Conservation (phyloP, 495 filamentous ascomycete species). For the Amorphotheca resinae region DNA sequence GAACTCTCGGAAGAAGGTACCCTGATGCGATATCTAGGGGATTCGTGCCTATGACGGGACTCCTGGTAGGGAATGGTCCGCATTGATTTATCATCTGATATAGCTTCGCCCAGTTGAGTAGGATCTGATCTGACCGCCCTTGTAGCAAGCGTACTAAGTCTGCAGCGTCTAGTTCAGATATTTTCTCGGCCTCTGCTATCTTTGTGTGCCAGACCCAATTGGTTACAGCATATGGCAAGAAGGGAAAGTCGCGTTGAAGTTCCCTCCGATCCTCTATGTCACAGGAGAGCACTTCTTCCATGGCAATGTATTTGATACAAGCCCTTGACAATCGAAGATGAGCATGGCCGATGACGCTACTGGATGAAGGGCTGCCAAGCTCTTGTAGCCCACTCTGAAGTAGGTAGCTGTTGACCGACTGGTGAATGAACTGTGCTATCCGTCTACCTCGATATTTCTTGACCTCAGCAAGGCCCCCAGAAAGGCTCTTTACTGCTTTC, state of each 20-base stretch:
- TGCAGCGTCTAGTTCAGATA: neutral
- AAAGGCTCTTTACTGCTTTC: slow-evolving; percentile 18
- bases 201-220: neutral
- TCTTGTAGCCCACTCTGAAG: neutral
- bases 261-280: too few relatives aligned
- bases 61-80: neutral
- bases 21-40: neutral
- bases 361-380: neutral
- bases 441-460: neutral
- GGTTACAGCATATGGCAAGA: neutral
- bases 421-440: slow-evolving; percentile 29
- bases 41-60: neutral
- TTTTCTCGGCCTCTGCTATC: neutral
- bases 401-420: slow-evolving; percentile 30
- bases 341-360: slow-evolving; percentile 4
- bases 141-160: neutral
- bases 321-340: slow-evolving; percentile 6
- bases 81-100: neutral
- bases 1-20: neutral
- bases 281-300: slow-evolving; percentile 4
- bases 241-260: neutral
- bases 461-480: slow-evolving; percentile 24
- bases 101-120: neutral
- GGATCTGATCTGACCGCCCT: neutral
- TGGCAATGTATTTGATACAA: slow-evolving; percentile 10